Percentiles rank a stretch among this genome's conserved stretches.
These are phyloP conservation scores for Vaucheria bursata DNA, from an alignment of 352 stramenopile species.

Conservation along the genomic window DNA sequence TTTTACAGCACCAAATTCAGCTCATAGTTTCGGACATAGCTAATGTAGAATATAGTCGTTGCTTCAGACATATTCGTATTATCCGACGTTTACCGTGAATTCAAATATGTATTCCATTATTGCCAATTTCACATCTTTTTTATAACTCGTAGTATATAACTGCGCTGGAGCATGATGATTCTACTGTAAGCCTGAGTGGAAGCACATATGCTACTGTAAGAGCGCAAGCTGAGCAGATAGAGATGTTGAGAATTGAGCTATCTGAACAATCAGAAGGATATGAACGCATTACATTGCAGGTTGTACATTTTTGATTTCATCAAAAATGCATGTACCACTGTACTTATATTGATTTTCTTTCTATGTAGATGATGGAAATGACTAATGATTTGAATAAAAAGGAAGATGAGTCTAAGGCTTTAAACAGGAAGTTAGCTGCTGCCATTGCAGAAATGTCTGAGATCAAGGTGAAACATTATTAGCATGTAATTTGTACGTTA, in stretches of 20 bases:
- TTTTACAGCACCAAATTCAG: too few relatives aligned
- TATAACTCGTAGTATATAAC: too few relatives aligned
- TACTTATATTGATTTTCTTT: neutral
- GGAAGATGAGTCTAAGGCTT: neutral
- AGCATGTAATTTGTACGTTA: too few relatives aligned
- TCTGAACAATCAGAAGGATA: neutral
- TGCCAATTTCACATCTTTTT: too few relatives aligned
- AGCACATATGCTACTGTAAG: too few relatives aligned
- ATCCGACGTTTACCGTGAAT: too few relatives aligned
- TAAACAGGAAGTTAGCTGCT: neutral
- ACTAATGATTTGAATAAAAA: slow-evolving; percentile 15
- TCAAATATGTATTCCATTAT: too few relatives aligned
- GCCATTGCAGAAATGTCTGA: neutral
- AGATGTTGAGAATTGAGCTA: neutral
- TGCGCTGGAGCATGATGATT: too few relatives aligned
- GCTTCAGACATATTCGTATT: too few relatives aligned
- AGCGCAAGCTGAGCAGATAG: slow-evolving; percentile 8
- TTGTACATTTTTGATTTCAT: neutral
- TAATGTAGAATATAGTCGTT: too few relatives aligned
- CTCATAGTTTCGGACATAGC: too few relatives aligned
- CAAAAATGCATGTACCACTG: neutral
- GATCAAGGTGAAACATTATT: slow-evolving; percentile 3
- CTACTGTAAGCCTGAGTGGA: too few relatives aligned
- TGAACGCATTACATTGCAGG: neutral
- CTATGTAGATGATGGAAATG: slow-evolving; percentile 13